These are phyloP conservation scores for Pythium phragmitis DNA, from an alignment of 352 stramenopile species.

Conservation along the genomic window DNA sequence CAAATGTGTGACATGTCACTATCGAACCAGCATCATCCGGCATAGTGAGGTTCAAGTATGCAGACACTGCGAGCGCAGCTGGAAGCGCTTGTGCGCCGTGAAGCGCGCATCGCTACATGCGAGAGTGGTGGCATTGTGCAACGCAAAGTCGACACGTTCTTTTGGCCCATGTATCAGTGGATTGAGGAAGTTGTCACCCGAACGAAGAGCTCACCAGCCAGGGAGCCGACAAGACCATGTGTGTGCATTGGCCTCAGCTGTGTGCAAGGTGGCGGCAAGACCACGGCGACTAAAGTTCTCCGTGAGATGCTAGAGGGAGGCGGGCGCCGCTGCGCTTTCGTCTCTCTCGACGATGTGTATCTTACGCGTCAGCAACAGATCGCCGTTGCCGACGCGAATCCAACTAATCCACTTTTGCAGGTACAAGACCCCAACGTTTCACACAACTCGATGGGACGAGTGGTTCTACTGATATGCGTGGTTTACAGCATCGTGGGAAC, in stretches of 20 bases:
- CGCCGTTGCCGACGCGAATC: conserved; percentile 52
- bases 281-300: conserved; percentile 71
- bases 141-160: conserved; percentile 65
- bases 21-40: not conserved
- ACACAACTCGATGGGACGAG: no score
- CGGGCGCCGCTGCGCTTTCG: conserved; percentile 63
- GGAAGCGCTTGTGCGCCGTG: conserved; percentile 51
- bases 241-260: conserved; percentile 81
- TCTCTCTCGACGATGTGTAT: conserved; percentile 88
- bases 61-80: conserved; percentile 42
- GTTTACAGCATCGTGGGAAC: conserved; percentile 69
- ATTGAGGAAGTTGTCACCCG: conserved; percentile 49
- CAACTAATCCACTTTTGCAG: conserved; percentile 75
- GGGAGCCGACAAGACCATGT: conserved; percentile 31
- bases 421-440: conserved; percentile 26
- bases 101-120: conserved; percentile 28
- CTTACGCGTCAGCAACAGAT: conserved; percentile 65
- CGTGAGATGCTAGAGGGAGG: conserved; percentile 51
- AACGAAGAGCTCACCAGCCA: not conserved
- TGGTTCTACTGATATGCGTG: not conserved
- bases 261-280: conserved; percentile 85
- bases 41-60: not conserved
- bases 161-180: conserved; percentile 79
- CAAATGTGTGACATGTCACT: conserved; percentile 15
- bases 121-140: conserved; percentile 39